Evolutionary conservation across 345 rosid genomes (phyloP).

Genomic region (Hypericum perforatum): DNA sequence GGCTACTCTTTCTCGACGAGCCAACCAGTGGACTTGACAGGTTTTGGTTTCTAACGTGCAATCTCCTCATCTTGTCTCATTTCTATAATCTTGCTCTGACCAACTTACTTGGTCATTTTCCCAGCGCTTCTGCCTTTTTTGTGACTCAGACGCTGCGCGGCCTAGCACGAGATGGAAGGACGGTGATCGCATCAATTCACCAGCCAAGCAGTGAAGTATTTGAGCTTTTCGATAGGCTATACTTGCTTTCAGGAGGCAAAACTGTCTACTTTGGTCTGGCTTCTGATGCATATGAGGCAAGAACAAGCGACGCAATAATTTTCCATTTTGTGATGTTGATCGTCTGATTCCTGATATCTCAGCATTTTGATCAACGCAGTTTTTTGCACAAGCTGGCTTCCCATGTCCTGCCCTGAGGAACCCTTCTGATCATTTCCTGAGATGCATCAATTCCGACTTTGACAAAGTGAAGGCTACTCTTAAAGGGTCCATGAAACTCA

Average conservation of each 20-base stretch:
- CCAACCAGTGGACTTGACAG: conserved; percentile 98
- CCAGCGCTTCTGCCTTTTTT: conserved; percentile 94
- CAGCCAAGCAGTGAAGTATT: conserved; percentile 96
- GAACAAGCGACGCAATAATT: not conserved
- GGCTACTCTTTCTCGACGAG: conserved; percentile 88
- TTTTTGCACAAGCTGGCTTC: conserved; percentile 92
- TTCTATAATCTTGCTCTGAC: not conserved
- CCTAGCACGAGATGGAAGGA: conserved; percentile 85
- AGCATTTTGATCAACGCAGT: conserved; percentile 28
- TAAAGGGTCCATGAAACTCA: conserved; percentile 82
- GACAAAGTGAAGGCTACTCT: conserved; percentile 91
- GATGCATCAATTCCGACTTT: conserved; percentile 87
- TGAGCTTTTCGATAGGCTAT: conserved; percentile 78
- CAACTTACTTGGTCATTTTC: not conserved
- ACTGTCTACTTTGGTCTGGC: conserved; percentile 82
- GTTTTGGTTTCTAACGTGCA: conserved; percentile 16
- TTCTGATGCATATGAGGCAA: conserved; percentile 82
- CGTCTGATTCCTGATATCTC: not conserved
- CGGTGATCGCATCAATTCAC: conserved; percentile 89
- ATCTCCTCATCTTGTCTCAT: not conserved
- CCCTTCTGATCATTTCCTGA: conserved; percentile 91
- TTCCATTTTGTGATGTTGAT: not conserved
- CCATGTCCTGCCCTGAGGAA: conserved; percentile 94
- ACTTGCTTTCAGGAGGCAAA: conserved; percentile 87
- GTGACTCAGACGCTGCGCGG: conserved; percentile 85